Percentiles rank a stretch among this genome's conserved stretches.
Conservation (phyloP, 768 basidiomycete genomes). For the Leccinum subgranulosum region DNA sequence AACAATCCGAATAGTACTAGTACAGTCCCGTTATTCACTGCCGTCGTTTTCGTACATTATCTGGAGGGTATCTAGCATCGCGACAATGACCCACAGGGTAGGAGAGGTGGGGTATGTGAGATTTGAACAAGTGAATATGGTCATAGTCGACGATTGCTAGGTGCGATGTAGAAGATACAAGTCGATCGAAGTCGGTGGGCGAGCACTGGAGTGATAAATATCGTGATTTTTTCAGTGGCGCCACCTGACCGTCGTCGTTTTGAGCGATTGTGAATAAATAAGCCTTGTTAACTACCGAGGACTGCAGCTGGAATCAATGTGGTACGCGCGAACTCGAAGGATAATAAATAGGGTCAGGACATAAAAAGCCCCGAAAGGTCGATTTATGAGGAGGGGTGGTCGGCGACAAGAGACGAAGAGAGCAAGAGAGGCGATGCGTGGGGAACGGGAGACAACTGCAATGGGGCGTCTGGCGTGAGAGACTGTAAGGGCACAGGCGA, state of each 20-base stretch:
- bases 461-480: slow-evolving; percentile 24
- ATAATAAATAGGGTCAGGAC: slow-evolving; percentile 32
- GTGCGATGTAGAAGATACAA: slow-evolving; percentile 31
- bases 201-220: slow-evolving; percentile 25
- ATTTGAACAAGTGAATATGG: slow-evolving; percentile 23
- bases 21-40: slow-evolving; percentile 32
- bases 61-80: slow-evolving; percentile 33
- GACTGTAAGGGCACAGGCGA: slow-evolving; percentile 24
- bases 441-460: slow-evolving; percentile 23
- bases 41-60: slow-evolving; percentile 27
- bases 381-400: slow-evolving; percentile 21
- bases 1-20: slow-evolving; percentile 31
- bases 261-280: slow-evolving; percentile 32
- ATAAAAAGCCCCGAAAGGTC: background rate
- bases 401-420: slow-evolving; percentile 17
- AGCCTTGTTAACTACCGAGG: slow-evolving; percentile 19
- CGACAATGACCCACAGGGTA: slow-evolving; percentile 25
- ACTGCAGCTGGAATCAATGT: slow-evolving; percentile 2
- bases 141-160: slow-evolving; percentile 25
- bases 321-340: slow-evolving; percentile 21
- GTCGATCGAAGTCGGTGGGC: slow-evolving; percentile 12
- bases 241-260: slow-evolving; percentile 27
- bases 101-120: slow-evolving; percentile 14
- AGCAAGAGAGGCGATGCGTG: slow-evolving; percentile 29
- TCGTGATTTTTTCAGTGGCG: slow-evolving; percentile 16